Conservation (phyloP, 352 stramenopile species). For the Pythium aphanidermatum region DNA sequence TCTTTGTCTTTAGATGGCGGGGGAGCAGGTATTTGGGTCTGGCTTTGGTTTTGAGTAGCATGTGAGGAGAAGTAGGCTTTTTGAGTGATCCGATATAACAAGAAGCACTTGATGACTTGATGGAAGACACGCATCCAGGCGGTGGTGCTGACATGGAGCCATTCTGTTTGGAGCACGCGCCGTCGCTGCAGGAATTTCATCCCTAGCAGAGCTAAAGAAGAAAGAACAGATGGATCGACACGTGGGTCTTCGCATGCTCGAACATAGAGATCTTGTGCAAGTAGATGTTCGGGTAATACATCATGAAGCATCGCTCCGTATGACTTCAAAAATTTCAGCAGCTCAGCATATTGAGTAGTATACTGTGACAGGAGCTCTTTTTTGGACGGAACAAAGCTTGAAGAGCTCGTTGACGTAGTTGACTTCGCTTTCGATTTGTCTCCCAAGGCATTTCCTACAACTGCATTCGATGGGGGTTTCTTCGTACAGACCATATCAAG, state of each 20-base stretch:
- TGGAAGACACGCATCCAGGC: constrained; percentile 88
- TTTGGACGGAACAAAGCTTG: constrained; percentile 26
- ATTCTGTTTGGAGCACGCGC: constrained; percentile 51
- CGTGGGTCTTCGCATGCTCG: constrained; percentile 62
- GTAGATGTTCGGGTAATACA: constrained; percentile 71
- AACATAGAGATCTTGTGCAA: constrained; percentile 79
- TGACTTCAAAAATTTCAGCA: constrained; percentile 90
- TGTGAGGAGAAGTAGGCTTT: no score
- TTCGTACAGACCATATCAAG: constrained; percentile 89
- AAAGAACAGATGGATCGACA: constrained; percentile 39
- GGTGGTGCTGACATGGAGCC: constrained; percentile 29
- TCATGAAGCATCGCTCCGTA: constrained; percentile 90
- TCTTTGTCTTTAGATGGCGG: constrained; percentile 16
- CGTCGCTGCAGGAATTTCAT: constrained; percentile 56
- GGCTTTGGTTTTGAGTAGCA: constrained; percentile 31
- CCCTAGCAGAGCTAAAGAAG: constrained; percentile 22
- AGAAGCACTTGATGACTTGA: constrained; percentile 91
- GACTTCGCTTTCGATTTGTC: constrained; percentile 17
- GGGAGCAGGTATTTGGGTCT: constrained; percentile 1
- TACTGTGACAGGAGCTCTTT: constrained; percentile 54
- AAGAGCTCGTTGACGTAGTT: background rate
- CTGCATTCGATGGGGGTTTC: constrained; percentile 41
- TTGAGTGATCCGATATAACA: constrained; percentile 85
- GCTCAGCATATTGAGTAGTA: constrained; percentile 70
- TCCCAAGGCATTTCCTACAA: constrained; percentile 22